Conservation (phyloP, 2,329 filamentous ascomycete species). For the Penicillium sp. region DNA sequence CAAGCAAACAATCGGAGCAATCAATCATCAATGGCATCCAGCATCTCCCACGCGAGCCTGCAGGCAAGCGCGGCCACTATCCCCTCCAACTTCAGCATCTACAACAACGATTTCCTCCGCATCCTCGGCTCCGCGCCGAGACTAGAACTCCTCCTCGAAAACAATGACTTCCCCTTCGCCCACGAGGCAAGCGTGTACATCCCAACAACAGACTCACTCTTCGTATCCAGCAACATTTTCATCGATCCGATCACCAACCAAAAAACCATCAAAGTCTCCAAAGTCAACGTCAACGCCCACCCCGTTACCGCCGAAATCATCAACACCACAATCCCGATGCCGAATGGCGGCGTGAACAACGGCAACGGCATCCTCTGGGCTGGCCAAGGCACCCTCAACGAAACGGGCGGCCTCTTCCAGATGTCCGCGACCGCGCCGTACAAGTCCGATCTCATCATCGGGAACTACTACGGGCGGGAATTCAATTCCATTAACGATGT, state of each 20-base stretch:
- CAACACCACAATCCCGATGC: slow-evolving; percentile 43
- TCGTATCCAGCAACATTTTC: slow-evolving; percentile 44
- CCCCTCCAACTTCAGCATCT: slow-evolving; percentile 26
- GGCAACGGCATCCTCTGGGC: slow-evolving; percentile 46
- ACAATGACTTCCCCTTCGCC: slow-evolving; percentile 48
- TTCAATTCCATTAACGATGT: slow-evolving; percentile 41
- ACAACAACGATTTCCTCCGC: slow-evolving; percentile 25
- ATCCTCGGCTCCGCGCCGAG: slow-evolving; percentile 41
- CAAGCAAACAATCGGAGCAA: background rate
- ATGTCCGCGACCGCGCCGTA: slow-evolving; percentile 26
- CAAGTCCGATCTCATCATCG: slow-evolving; percentile 30
- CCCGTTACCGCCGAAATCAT: slow-evolving; percentile 38
- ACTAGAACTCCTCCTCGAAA: slow-evolving; percentile 43
- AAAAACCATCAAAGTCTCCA: slow-evolving; percentile 22
- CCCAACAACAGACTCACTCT: slow-evolving; percentile 36
- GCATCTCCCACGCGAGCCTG: background rate
- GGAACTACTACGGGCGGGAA: slow-evolving; percentile 36
- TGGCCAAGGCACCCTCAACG: slow-evolving; percentile 39
- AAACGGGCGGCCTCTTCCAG: slow-evolving; percentile 24
- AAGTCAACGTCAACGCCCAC: slow-evolving; percentile 14
- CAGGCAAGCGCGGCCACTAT: slow-evolving; percentile 7
- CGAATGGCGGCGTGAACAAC: slow-evolving; percentile 55
- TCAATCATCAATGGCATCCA: background rate
- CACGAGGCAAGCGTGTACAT: slow-evolving; percentile 52
- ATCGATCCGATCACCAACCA: slow-evolving; percentile 20